Base-by-base conservation (phyloP, 202 grass and related monocot genomes). In the Schoenoplectus triqueter region DNA sequence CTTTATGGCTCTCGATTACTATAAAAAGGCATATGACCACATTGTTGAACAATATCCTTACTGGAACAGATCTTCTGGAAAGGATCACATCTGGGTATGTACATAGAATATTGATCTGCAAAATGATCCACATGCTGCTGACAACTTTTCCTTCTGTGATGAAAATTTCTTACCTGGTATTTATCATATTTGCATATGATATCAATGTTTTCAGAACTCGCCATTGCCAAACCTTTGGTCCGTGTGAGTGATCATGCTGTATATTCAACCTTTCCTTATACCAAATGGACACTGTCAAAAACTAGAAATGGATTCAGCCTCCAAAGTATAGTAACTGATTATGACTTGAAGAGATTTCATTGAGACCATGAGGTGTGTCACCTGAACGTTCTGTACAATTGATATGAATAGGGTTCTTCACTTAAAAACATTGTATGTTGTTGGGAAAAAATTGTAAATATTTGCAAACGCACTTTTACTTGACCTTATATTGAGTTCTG, bases 31-130 rank as follows among this genome's bases (percentile, higher is more conserved):
- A 75, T 95, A 98, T 88, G 91, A 95, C 82, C 91, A 98, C 84
- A 98, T 98, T 85, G 68, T 91, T 64, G 88, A 95, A 84, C 78
- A 55, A 15, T 94, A 95, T 91, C 90, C 93, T 86, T 98, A 92
- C 82, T 98, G 95, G 95, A 95, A 95, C 66, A 87, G 87, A 45
- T 95, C 90, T 86, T 89, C 91, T 80, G 93, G 95, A 89, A 95
- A 85, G 85, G 95, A 98, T 74, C 93, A 95, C 90, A 95, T 98
- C 22, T 98, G 95, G 95, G 95, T 98, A 86, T 68, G 89, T 88
- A 82, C 13, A 42, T 78, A 42, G 11, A 56, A 40, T 9, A 39
- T 78, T 59, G 73, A 10, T 78, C 22, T 54, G 54, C 2, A 42
- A 22, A 78, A 59, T 0, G 6, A 52, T 78, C 2, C 1, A 49